Evolutionary conservation across 2,329 filamentous ascomycete genomes (phyloP), one percentile per base, ranked within the genome.

Genomic region (Endocalyx cinctus): DNA sequence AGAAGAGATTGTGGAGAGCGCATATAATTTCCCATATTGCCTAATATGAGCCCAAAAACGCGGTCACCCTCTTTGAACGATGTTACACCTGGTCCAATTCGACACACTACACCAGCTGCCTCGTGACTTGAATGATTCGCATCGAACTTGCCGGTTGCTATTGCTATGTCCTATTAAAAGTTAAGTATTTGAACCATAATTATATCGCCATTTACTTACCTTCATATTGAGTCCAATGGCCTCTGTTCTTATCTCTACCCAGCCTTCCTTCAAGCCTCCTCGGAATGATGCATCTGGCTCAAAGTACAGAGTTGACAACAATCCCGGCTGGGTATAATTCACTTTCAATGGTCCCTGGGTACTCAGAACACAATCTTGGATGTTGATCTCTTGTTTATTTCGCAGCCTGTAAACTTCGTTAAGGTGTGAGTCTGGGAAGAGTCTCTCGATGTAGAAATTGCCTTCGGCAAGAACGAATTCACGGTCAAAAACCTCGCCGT

Each of bases 211-310:
- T 31, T 16, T 30, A 16, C 28, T 27, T n/a, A 35, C 39, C 29
- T 41, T 41, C 28, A 35, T 30, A 30, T 41, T 41, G 16, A 41
- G 34, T 5, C 38, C 38, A 11, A 41, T 34, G 18, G 38, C 38
- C 14, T 35, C 25, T 5, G 34, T 37, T 29, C 32, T 38, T 6
- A 39, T 37, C 18, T 42, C 35, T 14, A 38, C 18, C 28, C 23
- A 38, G 27, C 33, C 20, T 5, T 32, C 15, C 2, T 29, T 5
- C 10, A 42, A 17, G 12, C 33, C 33, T 15, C 33, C 7, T 8
- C 10, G 11, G 7, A 39, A 35, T 3, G 12, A 16, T 29, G 35
- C 18, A 27, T 42, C 33, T 4, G n/a, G 12, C n/a, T 10, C 13
- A 19, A 42, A 42, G 27, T 42, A 42, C 10, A 42, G 31, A 7